Evolutionary conservation across 805 yeast genomes (phyloP), one percentile per base, ranked within the genome.

Genomic region (Kazachstania taianensis): DNA sequence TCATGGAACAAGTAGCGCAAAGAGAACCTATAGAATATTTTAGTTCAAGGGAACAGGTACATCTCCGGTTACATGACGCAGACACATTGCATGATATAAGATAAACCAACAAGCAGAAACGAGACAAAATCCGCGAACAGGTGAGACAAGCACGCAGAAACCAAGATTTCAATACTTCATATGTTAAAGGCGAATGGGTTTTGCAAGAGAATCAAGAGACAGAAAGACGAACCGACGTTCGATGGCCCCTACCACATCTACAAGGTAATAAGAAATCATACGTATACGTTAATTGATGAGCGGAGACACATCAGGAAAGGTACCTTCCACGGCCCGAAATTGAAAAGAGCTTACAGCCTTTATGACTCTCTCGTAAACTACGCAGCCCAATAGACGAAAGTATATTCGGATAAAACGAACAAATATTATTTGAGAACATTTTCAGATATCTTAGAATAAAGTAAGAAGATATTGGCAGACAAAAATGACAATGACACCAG

Each of bases 381-480:
- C 9, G 32, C 32, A 10, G 32, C 32, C n/a, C 19, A 29, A 29
- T 29, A 16, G 7, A 29, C 32, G 8, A n/a, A 19, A 29, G 17
- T 29, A 16, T 29, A 29, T 29, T 29, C 32, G 6, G 32, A 29
- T n/a, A 29, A 29, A 29, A 9, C 19, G 16, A 8, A 18, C 13
- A 12, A 29, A 9, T 29, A 29, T 13, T 29, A 7, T 16, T 13
- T 29, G 7, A 29, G 10, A 9, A 29, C 32, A 6, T 16, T 29
- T 6, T 9, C 10, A 29, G 32, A 29, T 12, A 14, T 26, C 16
- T 9, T 10, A n/a, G n/a, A 7, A 26, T 7, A 26, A 12, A 12
- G 18, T 13, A 8, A 15, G 32, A 29, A 12, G 22, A 10, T n/a
- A n/a, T n/a, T n/a, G n/a, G n/a, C n/a, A n/a, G n/a, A n/a, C n/a